Evolutionary conservation across 2,329 filamentous ascomycete genomes (phyloP), one percentile per base, ranked within the genome.

Genomic region (Rhynchosporium graminicola): DNA sequence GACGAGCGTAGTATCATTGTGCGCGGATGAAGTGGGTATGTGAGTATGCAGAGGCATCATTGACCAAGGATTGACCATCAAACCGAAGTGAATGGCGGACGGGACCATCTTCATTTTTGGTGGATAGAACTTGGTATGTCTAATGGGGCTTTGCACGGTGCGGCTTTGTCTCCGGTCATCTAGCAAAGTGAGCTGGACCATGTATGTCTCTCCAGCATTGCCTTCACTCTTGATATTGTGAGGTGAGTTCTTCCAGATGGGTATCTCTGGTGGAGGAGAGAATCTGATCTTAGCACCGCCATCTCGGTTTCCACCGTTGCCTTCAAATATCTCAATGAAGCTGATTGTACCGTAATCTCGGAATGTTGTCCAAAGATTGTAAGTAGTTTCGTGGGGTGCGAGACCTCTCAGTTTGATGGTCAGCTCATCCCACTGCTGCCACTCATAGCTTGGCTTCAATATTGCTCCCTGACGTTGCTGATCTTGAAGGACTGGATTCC

Each of bases 41-140:
- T 78, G 67, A 3, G 78, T 80, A 58, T 81, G 82, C 80, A 90
- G 83, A 8, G 79, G 74, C 72, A 87, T 82, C 80, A 92, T 85
- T 0, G 78, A 77, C 2, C 75, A 77, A 4, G 83, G 80, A 0
- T 80, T 75, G 1, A 81, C 68, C 75, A 86, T 80, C 46, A 85
- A 77, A 0, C 90, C 89, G 67, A 92, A 88, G 20, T 85, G 80
- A 1, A 92, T 70, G 0, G 76, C 77, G 1, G 72, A 68, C 2
- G 82, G 77, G 1, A 73, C 69, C 1, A 86, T 65, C 15, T 71
- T 77, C 73, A 83, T 74, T 26, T 70, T 71, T 28, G 71, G 63
- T 1, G 75, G 74, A 48, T 77, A 76, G 4, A 59, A 72, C 6
- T 73, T 62, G 6, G 67, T 65, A n/a, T 70, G 67, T 54, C 70